Conservation (phyloP, 1,139 yeast genomes). For the Yamadazyma triangularis region DNA sequence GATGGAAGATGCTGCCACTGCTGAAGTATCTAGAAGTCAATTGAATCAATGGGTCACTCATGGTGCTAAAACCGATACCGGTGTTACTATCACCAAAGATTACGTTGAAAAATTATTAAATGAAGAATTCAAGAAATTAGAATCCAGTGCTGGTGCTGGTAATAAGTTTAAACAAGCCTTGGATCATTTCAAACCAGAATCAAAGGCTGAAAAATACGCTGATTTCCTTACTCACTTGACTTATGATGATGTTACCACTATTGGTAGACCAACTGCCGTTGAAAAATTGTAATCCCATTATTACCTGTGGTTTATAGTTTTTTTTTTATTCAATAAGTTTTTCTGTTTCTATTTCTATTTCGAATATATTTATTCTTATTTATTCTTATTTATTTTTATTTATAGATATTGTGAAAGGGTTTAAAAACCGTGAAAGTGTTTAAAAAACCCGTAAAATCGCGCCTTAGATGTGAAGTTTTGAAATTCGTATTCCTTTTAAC, state of each 20-base stretch:
- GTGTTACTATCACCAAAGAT: constrained; percentile 53
- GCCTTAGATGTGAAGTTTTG: too few relatives aligned
- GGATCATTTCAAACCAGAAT: constrained; percentile 60
- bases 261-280: constrained; percentile 43
- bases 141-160: constrained; percentile 43
- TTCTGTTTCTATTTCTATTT: too few relatives aligned
- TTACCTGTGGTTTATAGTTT: neutral
- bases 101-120: constrained; percentile 52
- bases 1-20: constrained; percentile 89
- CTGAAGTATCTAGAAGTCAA: constrained; percentile 80
- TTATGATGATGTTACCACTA: constrained; percentile 64
- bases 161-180: constrained; percentile 62
- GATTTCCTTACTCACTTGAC: constrained; percentile 71
- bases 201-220: constrained; percentile 61
- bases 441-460: too few relatives aligned
- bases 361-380: too few relatives aligned
- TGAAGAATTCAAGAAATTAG: constrained; percentile 61
- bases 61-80: constrained; percentile 58
- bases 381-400: too few relatives aligned
- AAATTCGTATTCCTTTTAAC: too few relatives aligned
- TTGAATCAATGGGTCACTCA: constrained; percentile 84
- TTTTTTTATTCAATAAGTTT: too few relatives aligned
- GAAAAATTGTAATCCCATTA: constrained; percentile 33
- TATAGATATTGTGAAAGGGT: too few relatives aligned
- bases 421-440: too few relatives aligned